Evolutionary conservation across 768 basidiomycete species (phyloP).

Genomic region (Trametes villosa): DNA sequence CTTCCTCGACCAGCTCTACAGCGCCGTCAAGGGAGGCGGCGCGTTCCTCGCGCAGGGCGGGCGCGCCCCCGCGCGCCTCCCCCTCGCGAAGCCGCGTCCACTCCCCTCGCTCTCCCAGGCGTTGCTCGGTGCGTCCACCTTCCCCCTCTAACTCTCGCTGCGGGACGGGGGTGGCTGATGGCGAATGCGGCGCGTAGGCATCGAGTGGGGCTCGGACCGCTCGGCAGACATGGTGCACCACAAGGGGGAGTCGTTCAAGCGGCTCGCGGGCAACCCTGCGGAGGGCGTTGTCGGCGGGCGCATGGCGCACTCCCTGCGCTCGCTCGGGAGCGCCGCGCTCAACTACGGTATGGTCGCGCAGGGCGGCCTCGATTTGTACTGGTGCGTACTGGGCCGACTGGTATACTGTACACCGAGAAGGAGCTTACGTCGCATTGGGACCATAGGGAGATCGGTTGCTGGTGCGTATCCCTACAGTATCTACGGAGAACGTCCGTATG

Average conservation of each 20-base stretch:
- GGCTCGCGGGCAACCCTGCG: constrained; percentile 73
- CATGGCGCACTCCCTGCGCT: constrained; percentile 86
- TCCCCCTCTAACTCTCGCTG: not conserved
- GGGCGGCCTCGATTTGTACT: constrained; percentile 87
- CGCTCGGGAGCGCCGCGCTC: constrained; percentile 82
- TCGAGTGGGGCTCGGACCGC: constrained; percentile 92
- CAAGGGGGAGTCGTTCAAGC: constrained; percentile 71
- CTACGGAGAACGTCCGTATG: not conserved
- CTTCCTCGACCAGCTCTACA: constrained; percentile 86
- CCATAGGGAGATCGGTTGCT: constrained; percentile 79
- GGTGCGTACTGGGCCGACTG: constrained; percentile 49
- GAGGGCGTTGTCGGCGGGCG: constrained; percentile 67
- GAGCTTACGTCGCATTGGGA: not conserved
- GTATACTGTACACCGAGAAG: not conserved
- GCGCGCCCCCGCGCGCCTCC: constrained; percentile 60
- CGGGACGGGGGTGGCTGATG: not conserved
- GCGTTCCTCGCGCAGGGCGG: constrained; percentile 55
- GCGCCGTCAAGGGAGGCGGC: constrained; percentile 78
- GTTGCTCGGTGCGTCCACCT: constrained; percentile 47
- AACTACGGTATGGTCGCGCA: constrained; percentile 87
- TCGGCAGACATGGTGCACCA: constrained; percentile 51
- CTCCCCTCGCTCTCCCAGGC: constrained; percentile 78
- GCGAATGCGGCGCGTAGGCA: constrained; percentile 46
- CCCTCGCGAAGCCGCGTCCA: constrained; percentile 72
- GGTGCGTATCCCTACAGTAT: constrained; percentile 41